A percentile compares a stretch with the other conserved stretches of the same genome.
phyloP scores from a whole-genome alignment of 1,284 basidiomycete species.

The Cryptococcus maquisensis region DNA sequence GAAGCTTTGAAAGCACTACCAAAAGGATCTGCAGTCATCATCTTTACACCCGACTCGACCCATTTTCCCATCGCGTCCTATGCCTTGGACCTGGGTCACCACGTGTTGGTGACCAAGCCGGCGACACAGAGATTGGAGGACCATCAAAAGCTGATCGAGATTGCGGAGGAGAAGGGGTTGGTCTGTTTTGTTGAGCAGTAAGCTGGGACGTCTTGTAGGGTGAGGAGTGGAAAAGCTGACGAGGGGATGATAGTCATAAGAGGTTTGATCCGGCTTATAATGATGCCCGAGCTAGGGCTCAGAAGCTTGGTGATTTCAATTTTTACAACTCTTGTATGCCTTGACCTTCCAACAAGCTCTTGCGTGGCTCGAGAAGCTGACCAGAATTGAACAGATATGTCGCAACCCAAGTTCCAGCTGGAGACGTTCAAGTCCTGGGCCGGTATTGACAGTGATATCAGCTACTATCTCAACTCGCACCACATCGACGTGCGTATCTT shows the following conservation, averaged over 20 bases:
- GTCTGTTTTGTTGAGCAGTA: slow-evolving; percentile 84
- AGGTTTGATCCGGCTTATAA: slow-evolving; percentile 86
- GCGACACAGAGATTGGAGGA: slow-evolving; percentile 79
- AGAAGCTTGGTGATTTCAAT: slow-evolving; percentile 80
- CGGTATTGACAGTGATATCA: slow-evolving; percentile 83
- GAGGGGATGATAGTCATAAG: slow-evolving; percentile 52
- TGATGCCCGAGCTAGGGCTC: slow-evolving; percentile 71
- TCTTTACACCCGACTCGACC: slow-evolving; percentile 55
- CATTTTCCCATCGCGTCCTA: slow-evolving; percentile 81
- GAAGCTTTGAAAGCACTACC: slow-evolving; percentile 72
- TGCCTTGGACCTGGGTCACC: slow-evolving; percentile 75
- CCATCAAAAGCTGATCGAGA: slow-evolving; percentile 70
- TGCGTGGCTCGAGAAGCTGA: not conserved
- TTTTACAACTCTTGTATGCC: slow-evolving; percentile 55
- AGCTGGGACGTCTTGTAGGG: slow-evolving; percentile 9
- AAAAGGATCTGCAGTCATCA: slow-evolving; percentile 80
- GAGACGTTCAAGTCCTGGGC: slow-evolving; percentile 94
- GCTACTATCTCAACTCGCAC: slow-evolving; percentile 88
- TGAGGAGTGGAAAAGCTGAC: slow-evolving; percentile 42
- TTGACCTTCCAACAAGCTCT: too few species aligned
- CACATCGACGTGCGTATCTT: slow-evolving; percentile 58
- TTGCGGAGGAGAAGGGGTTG: slow-evolving; percentile 70
- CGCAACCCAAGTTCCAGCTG: slow-evolving; percentile 88
- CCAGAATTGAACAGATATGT: slow-evolving; percentile 58
- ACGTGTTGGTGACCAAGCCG: slow-evolving; percentile 89